phyloP scores from a whole-genome alignment of 768 basidiomycete genomes.

The Plicaturopsis crispa region DNA sequence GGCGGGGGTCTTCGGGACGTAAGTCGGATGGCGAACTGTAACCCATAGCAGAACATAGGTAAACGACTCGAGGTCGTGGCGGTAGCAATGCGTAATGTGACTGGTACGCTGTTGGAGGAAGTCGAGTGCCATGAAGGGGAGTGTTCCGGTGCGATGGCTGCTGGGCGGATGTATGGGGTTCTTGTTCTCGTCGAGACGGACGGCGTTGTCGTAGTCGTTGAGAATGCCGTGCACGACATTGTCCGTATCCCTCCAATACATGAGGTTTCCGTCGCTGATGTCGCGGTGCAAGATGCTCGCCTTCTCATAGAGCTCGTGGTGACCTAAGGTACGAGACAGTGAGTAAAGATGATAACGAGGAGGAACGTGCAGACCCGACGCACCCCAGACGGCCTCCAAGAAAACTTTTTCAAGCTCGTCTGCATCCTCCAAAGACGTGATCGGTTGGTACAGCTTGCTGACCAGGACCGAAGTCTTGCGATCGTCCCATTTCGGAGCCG shows the following conservation, averaged over 20 bases:
- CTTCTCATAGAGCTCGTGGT: conserved; percentile 7
- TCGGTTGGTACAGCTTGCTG: no score
- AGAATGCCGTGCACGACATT: conserved; percentile 15
- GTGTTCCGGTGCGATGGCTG: conserved; percentile 15
- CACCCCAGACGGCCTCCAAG: no score
- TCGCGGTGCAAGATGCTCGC: conserved; percentile 9
- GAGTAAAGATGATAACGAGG: no score
- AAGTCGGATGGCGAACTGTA: no score
- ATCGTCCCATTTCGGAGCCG: no score
- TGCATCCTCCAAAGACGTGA: no score
- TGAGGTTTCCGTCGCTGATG: conserved; percentile 9
- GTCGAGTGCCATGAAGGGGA: conserved; percentile 26
- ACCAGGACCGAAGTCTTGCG: no score
- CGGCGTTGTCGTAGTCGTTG: conserved; percentile 21
- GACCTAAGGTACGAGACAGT: no score
- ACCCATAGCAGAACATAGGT: conserved; percentile 19
- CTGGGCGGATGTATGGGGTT: conserved; percentile 1
- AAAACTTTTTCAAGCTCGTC: no score
- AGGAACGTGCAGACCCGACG: no score
- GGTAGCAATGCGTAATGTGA: conserved; percentile 12
- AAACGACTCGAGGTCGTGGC: conserved; percentile 26
- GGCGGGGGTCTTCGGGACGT: no score
- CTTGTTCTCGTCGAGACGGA: conserved; percentile 3
- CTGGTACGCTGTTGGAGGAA: conserved; percentile 13
- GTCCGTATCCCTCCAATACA: conserved; percentile 8